phyloP scores from a whole-genome alignment of 169 alveolate genomes.

The Plasmodium fragile region DNA sequence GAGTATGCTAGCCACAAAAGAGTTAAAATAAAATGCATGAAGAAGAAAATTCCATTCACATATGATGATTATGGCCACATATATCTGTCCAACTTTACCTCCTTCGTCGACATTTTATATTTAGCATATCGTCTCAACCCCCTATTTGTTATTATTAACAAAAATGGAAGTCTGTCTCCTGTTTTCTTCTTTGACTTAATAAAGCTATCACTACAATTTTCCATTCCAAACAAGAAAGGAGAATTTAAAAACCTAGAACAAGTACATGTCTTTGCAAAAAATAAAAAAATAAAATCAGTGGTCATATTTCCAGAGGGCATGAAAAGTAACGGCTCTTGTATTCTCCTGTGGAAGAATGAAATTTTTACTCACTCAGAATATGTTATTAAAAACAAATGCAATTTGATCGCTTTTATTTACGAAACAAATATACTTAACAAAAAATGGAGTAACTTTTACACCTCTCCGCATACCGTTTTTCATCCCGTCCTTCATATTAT shows the following conservation, averaged over 20 bases:
- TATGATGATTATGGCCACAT: constrained; percentile 74
- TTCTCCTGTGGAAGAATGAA: constrained; percentile 64
- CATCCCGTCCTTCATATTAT: constrained; percentile 65
- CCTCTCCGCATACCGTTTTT: constrained; percentile 68
- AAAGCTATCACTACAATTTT: constrained; percentile 54
- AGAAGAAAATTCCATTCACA: constrained; percentile 27
- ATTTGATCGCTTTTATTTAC: constrained; percentile 40
- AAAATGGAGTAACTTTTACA: constrained; percentile 29
- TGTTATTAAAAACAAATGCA: constrained; percentile 45
- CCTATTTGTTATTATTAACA: constrained; percentile 33
- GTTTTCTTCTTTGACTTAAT: constrained; percentile 43
- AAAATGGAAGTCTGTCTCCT: constrained; percentile 65
- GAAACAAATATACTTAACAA: constrained; percentile 32
- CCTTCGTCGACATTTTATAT: constrained; percentile 67
- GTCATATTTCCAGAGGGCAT: constrained; percentile 73
- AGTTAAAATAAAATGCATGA: constrained; percentile 58
- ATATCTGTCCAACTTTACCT: constrained; percentile 57
- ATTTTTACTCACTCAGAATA: constrained; percentile 39
- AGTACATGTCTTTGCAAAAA: constrained; percentile 50
- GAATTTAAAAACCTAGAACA: constrained; percentile 61
- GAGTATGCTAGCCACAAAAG: constrained; percentile 66
- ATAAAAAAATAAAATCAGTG: constrained; percentile 35
- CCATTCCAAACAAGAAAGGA: constrained; percentile 47
- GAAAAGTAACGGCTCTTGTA: constrained; percentile 71
- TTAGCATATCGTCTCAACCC: constrained; percentile 67